Base-by-base conservation (phyloP, 345 rosid species). In the Citrus cavaleriei region DNA sequence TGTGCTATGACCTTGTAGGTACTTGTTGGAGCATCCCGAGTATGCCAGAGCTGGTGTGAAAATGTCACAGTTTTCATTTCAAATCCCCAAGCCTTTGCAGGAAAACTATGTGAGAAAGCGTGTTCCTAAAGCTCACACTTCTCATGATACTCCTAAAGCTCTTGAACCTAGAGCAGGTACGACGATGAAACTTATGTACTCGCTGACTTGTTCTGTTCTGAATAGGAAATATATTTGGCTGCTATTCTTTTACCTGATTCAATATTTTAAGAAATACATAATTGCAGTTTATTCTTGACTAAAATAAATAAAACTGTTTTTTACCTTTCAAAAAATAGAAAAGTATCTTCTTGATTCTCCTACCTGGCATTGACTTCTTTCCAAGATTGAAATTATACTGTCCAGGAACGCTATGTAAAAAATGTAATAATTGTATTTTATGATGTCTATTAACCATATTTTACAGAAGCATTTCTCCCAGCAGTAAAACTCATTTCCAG, bases 11-110 rank as follows among this genome's bases (percentile, higher is more conserved):
- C 49, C 79, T 78, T 84, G 80, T 78, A 91, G 97, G 81, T 88
- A 83, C 89, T 85, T 93, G 82, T 72, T 67, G 27, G 95, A 90
- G 10, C 73, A 93, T 83, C 94, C 95, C 0, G 86, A 91, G 74
- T 87, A 81, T 77, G 64, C 66, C 55, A 61, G 46, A 22, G 79
- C 79, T 74, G 97, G 89, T 32, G 83, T 88, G 28, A 90, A 75
- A 18, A 74, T 89, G 72, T 88, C 95, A 21, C 85, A 83, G 72
- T 93, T 93, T 84, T 93, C 97, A 12, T 93, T 93, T 79, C 94
- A 87, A 84, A 87, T 84, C 71, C 97, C 97, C 10, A 90, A 77
- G 87, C 97, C 97, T 51, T 84, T 90, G 79, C 93, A 77, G 81
- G 88, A 89, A 40, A 77, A 86, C 79, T 90, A 93, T 80, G 93